These are phyloP conservation scores for Thamnidium elegans DNA, from an alignment of 192 early-diverging fungal species.

Conservation along the genomic window DNA sequence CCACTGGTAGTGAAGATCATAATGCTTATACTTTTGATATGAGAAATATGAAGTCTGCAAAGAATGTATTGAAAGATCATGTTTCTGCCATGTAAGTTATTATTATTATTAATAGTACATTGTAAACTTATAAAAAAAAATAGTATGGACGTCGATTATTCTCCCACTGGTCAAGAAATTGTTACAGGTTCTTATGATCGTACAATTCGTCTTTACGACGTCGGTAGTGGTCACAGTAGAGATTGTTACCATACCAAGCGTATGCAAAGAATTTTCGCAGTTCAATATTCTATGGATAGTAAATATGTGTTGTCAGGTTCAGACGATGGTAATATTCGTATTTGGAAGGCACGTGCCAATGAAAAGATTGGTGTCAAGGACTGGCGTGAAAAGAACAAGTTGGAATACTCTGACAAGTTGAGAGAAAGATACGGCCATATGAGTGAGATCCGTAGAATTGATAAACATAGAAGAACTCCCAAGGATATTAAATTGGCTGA, in stretches of 20 bases:
- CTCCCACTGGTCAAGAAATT: constrained; percentile 94
- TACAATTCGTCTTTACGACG: constrained; percentile 85
- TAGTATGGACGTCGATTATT: constrained; percentile 93
- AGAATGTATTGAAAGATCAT: constrained; percentile 92
- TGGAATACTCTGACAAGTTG: constrained; percentile 83
- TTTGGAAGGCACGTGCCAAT: constrained; percentile 95
- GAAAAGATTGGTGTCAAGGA: constrained; percentile 71
- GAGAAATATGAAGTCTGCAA: constrained; percentile 85
- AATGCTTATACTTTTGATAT: constrained; percentile 98
- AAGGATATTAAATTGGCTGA: constrained; percentile 79
- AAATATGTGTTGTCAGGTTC: constrained; percentile 93
- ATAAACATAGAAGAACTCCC: constrained; percentile 84
- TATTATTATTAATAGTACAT: not conserved
- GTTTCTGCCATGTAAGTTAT: constrained; percentile 88
- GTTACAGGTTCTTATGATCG: constrained; percentile 96
- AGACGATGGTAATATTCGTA: constrained; percentile 95
- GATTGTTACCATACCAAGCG: constrained; percentile 98
- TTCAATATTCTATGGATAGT: constrained; percentile 90
- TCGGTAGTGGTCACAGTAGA: constrained; percentile 73
- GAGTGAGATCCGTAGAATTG: constrained; percentile 85
- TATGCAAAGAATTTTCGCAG: constrained; percentile 96
- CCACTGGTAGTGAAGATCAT: constrained; percentile 93
- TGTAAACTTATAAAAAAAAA: not conserved
- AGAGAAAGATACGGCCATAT: constrained; percentile 92
- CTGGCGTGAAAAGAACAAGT: constrained; percentile 70